A percentile compares a stretch with the other conserved stretches of the same genome.
These are phyloP conservation scores for Fusarium fracticaudum DNA, from an alignment of 2,329 filamentous ascomycete genomes.

Conservation along the genomic window DNA sequence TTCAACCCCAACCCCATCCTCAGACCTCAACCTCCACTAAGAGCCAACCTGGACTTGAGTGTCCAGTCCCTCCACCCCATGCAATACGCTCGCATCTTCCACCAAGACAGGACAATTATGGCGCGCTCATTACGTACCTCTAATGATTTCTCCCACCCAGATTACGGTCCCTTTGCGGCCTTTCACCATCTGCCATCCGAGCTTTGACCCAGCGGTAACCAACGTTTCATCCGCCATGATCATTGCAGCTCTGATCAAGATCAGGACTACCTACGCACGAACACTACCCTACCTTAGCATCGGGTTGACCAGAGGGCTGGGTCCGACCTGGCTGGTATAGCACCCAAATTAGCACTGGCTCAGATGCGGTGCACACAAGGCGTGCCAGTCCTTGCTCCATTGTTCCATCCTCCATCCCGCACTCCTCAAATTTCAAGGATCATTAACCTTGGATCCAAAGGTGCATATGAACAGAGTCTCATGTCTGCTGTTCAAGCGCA, in stretches of 20 bases:
- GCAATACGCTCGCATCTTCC: slow-evolving; percentile 36
- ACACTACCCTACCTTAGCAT: slow-evolving; percentile 7
- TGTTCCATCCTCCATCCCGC: slow-evolving; percentile 19
- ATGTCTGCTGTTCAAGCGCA: background rate
- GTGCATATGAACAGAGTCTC: background rate
- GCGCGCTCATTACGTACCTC: slow-evolving; percentile 12
- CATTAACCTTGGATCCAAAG: background rate
- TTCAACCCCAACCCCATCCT: slow-evolving; percentile 26
- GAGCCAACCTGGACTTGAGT: slow-evolving; percentile 8
- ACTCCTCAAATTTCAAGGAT: slow-evolving; percentile 20
- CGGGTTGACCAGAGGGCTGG: slow-evolving; percentile 29
- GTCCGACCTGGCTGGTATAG: slow-evolving; percentile 4
- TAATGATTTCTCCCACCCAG: background rate
- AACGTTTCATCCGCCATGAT: slow-evolving; percentile 16
- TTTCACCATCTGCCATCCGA: slow-evolving; percentile 16
- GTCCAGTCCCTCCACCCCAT: slow-evolving; percentile 3
- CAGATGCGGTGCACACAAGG: slow-evolving; percentile 26
- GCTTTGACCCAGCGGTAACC: slow-evolving; percentile 19
- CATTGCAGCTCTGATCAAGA: slow-evolving; percentile 14
- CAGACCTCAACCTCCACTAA: slow-evolving; percentile 13
- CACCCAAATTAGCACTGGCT: background rate
- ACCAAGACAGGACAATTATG: slow-evolving; percentile 29
- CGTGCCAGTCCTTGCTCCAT: slow-evolving; percentile 17
- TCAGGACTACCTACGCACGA: slow-evolving; percentile 4
- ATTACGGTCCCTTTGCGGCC: slow-evolving; percentile 12